Base-by-base conservation (phyloP, 129 eudicot species). In the Chrysanthemum makinoi region DNA sequence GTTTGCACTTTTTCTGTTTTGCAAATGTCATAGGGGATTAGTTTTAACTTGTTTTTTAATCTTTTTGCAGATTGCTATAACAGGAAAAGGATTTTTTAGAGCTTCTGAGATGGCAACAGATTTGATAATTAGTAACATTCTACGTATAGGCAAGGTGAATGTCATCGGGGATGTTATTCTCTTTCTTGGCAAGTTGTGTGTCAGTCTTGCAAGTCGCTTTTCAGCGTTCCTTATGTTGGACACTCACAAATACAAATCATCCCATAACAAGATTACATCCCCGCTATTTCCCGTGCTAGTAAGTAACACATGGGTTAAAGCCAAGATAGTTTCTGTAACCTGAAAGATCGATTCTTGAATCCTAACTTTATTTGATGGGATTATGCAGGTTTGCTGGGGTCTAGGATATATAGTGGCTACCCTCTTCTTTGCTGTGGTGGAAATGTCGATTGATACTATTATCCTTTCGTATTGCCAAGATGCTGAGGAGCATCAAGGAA, bases 401-500 rank as follows among this genome's bases (percentile, higher is more conserved):
- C 78, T 94, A 28, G 99, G 96, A 6, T 94, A 94, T 52, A 77
- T 94, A 1, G 96, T 94, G 2, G 96, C 98, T 5, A 87, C 87
- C 43, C 87, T 94, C 55, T 94, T 94, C 85, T 94, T 94, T 62
- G 90, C 83, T 12, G 98, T 94, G 73, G 96, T 94, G 73, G 98
- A 94, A 70, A 84, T 89, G 91, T 87, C 98, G 14, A 89, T 94
- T 1, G 98, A 94, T 68, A 89, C 98, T 3, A 94, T 94, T 62
- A 94, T 94, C 71, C 92, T 89, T n/a, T 94, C 98, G 14, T 94
- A 85, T 69, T 94, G 98, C 83, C 96, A 94, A 33, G 98, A 94
- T 48, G 80, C 99, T 0, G 97, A 94, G 16, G 96, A 94, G 50
- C 96, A 94, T 72, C 94, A 94, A 83, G 99, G 99, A 65, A 94